Conservation (phyloP, 2,329 filamentous ascomycete genomes). For the Colletotrichum orbiculare region DNA sequence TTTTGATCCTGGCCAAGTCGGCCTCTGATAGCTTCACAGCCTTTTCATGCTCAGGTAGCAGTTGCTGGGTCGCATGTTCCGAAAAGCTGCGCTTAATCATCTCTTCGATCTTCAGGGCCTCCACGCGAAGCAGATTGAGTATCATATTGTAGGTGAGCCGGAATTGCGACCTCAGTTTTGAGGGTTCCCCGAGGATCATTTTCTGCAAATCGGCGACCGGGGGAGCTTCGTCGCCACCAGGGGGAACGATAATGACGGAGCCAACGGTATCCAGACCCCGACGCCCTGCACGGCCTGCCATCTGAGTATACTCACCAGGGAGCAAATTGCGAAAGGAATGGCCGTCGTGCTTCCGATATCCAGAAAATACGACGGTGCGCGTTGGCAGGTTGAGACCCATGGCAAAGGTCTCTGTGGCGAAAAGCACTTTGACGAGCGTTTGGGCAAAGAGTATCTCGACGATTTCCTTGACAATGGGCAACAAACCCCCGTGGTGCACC, state of each 20-base stretch:
- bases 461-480: conserved; percentile 97
- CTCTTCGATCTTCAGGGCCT: conserved; percentile 97
- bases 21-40: conserved; percentile 92
- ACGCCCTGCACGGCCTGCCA: conserved; percentile 94
- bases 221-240: conserved; percentile 86
- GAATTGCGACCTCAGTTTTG: conserved; percentile 95
- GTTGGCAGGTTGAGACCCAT: conserved; percentile 98
- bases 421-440: conserved; percentile 94
- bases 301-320: conserved; percentile 97
- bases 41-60: conserved; percentile 95
- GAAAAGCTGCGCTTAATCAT: conserved; percentile 99
- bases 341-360: conserved; percentile 95
- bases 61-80: conserved; percentile 94
- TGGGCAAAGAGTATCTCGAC: conserved; percentile 97
- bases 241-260: conserved; percentile 91
- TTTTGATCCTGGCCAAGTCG: conserved; percentile 88
- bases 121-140: conserved; percentile 90
- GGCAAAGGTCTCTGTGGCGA: conserved; percentile 97
- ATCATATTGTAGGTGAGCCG: conserved; percentile 99
- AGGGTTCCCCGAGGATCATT: conserved; percentile 97
- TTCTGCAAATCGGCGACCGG: conserved; percentile 84
- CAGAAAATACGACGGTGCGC: conserved; percentile 96
- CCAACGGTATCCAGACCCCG: conserved; percentile 93
- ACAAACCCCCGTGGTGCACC: conserved; percentile 92
- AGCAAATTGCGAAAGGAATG: conserved; percentile 90